Evolutionary conservation across 257 asterid genomes (phyloP).

Genomic region (Nicotiana tomentosiformis): DNA sequence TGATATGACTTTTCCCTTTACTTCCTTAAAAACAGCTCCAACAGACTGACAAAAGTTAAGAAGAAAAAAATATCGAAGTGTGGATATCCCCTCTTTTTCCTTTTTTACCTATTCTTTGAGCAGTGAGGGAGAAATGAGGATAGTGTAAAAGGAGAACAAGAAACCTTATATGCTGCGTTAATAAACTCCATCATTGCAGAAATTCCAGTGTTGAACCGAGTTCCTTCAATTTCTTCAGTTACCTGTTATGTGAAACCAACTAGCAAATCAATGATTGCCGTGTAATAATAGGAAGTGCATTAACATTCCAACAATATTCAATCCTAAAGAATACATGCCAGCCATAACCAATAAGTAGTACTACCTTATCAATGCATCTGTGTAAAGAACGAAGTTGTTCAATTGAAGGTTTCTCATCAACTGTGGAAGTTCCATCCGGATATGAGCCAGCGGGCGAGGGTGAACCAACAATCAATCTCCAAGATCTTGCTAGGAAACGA

Average conservation of each 20-base stretch:
- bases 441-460: slow-evolving; percentile 66
- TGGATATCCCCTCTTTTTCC: background rate
- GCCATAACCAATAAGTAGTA: background rate
- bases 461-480: slow-evolving; percentile 85
- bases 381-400: slow-evolving; percentile 83
- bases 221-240: slow-evolving; percentile 87
- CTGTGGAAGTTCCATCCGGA: slow-evolving; percentile 53
- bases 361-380: slow-evolving; percentile 87
- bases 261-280: background rate
- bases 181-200: slow-evolving; percentile 99
- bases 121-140: background rate
- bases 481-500: slow-evolving; percentile 85
- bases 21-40: background rate
- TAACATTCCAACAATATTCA: background rate
- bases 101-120: background rate
- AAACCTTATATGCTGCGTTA: slow-evolving; percentile 90
- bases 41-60: background rate
- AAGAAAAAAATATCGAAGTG: background rate
- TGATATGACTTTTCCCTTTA: background rate
- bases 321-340: background rate
- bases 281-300: background rate
- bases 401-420: slow-evolving; percentile 58
- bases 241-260: slow-evolving; percentile 42
- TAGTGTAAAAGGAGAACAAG: background rate
- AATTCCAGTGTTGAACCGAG: slow-evolving; percentile 94